These are phyloP conservation scores for Silene latifolia DNA, from an alignment of 148 eudicot genomes.

Conservation along the genomic window DNA sequence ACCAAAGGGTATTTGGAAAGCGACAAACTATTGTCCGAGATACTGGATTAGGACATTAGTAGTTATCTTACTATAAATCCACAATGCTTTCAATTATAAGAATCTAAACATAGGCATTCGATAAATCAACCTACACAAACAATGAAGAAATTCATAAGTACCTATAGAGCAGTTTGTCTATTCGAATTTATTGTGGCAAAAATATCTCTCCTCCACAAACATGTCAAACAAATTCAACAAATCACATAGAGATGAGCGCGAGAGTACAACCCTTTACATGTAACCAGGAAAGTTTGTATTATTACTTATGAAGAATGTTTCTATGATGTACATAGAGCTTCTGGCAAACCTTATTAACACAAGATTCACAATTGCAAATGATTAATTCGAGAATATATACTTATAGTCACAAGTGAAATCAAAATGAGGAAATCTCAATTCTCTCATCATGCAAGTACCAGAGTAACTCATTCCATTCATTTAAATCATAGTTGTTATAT, in stretches of 20 bases:
- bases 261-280: neutral
- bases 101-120: slow-evolving; percentile 44
- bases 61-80: slow-evolving; percentile 46
- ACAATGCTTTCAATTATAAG: slow-evolving; percentile 33
- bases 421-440: too few relatives aligned
- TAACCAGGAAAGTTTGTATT: slow-evolving; percentile 33
- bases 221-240: slow-evolving; percentile 6
- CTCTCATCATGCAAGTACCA: too few relatives aligned
- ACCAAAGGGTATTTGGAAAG: slow-evolving; percentile 29
- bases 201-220: neutral
- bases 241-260: neutral
- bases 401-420: neutral
- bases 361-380: neutral
- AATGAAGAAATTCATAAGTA: slow-evolving; percentile 20
- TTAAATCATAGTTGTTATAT: too few relatives aligned
- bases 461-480: too few relatives aligned
- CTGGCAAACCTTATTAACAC: neutral
- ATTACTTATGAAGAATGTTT: slow-evolving; percentile 43
- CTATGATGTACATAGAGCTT: slow-evolving; percentile 19
- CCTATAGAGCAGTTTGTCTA: slow-evolving; percentile 2
- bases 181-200: neutral
- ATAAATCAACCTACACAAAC: slow-evolving; percentile 38
- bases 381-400: neutral
- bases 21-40: slow-evolving; percentile 50
- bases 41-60: slow-evolving; percentile 37